Evolutionary conservation across 2,329 filamentous ascomycete species (phyloP), one percentile per base, ranked within the genome.

Genomic region (Lasiodiplodia theobromae): DNA sequence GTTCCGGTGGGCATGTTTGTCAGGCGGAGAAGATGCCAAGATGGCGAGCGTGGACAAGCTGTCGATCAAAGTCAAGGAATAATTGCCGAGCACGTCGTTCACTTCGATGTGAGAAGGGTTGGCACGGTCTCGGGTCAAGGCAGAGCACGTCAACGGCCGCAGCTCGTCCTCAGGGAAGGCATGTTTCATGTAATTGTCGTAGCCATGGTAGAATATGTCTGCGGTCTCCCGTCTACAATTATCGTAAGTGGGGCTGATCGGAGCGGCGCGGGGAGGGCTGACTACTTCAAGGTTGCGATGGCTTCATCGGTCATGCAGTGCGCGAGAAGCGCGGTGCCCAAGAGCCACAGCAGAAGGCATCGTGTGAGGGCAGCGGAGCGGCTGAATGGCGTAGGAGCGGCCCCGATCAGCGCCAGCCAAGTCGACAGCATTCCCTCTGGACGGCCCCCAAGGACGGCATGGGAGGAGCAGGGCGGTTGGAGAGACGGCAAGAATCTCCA

Each of bases 81-180:
- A 99, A 82, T 99, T 98, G 4, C 96, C 96, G 53, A 99, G 86
- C 16, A 96, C 94, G 79, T 99, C 96, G 82, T 98, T 98, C 70
- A 97, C 85, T 74, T 93, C 94, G 73, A 96, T 88, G 75, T 96
- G 91, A 68, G 87, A 86, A 1, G 92, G 91, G 77, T 97, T 92
- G 58, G 89, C 84, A 74, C 88, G 87, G 82, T 97, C 94, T 80
- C 96, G 91, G 51, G 92, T 93, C 74, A 98, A 85, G 6, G 96
- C 93, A 18, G 84, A 84, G 81, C 96, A 99, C 31, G 93, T 90
- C 23, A 99, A 83, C 10, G 96, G 96, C 56, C 93, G 92, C 68
- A 99, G 84, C 88, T 96, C 96, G 77, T 99, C 96, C 80, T 98
- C 96, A 14, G 96, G 96, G 76, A 97, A 99, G 69, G 94, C 96